These are phyloP conservation scores for Leccinum broughii DNA, from an alignment of 768 basidiomycete species.

Conservation along the genomic window DNA sequence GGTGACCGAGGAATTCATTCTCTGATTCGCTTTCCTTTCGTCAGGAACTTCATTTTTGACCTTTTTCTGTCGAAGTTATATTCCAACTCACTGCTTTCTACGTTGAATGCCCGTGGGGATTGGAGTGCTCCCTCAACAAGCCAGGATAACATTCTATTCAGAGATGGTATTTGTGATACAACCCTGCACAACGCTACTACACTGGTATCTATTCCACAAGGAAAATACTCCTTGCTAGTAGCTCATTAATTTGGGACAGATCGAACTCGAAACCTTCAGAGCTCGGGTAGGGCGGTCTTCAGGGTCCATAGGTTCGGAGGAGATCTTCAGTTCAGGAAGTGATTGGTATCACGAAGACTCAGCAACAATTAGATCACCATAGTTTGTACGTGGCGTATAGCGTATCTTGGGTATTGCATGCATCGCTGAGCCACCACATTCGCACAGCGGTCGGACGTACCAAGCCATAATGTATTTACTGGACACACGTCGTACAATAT, in stretches of 20 bases:
- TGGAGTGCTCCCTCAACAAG: conserved; percentile 14
- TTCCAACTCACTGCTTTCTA: conserved; percentile 25
- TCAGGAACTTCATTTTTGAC: conserved; percentile 26
- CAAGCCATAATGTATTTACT: not conserved
- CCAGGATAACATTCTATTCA: conserved; percentile 12
- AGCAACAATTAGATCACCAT: not conserved
- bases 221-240: not conserved
- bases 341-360: not conserved
- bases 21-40: not conserved
- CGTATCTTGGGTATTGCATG: not conserved
- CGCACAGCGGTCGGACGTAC: not conserved
- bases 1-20: not conserved
- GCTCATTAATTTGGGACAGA: not conserved
- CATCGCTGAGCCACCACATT: not conserved
- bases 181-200: not conserved
- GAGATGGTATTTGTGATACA: not conserved
- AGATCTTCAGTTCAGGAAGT: not conserved
- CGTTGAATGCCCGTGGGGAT: conserved; percentile 24
- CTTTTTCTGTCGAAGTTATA: conserved; percentile 29
- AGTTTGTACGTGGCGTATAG: not conserved
- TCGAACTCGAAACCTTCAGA: not conserved
- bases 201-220: conserved; percentile 10
- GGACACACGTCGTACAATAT: not conserved
- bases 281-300: not conserved
- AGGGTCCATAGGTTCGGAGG: not conserved